Conservation (phyloP, 768 basidiomycete species). For the Porphyrellus cyaneotinctus region DNA sequence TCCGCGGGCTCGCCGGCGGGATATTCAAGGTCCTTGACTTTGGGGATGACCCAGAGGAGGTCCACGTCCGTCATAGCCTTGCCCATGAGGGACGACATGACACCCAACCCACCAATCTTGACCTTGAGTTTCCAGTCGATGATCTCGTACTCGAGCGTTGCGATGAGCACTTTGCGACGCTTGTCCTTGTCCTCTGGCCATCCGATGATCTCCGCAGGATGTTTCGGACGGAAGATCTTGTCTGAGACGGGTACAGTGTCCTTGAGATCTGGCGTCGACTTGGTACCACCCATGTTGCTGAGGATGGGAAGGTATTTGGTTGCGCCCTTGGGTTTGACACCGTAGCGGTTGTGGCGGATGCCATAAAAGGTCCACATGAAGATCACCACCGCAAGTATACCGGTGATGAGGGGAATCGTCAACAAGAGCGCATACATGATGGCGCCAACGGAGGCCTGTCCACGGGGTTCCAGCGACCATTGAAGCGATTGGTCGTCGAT, state of each 20-base stretch:
- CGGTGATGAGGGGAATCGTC: constrained; percentile 81
- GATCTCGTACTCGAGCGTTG: constrained; percentile 94
- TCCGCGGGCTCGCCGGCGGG: constrained; percentile 88
- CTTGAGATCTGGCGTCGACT: constrained; percentile 69
- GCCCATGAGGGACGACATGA: constrained; percentile 97
- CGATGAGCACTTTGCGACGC: constrained; percentile 84
- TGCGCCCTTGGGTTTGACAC: constrained; percentile 66
- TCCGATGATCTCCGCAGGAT: constrained; percentile 75
- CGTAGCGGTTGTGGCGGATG: constrained; percentile 91
- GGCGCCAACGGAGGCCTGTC: constrained; percentile 73
- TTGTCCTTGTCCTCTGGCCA: constrained; percentile 95
- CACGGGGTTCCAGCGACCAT: constrained; percentile 81
- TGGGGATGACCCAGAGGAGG: constrained; percentile 89
- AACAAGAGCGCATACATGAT: constrained; percentile 85
- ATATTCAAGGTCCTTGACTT: constrained; percentile 93
- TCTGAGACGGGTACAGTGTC: constrained; percentile 59
- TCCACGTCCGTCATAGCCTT: constrained; percentile 98
- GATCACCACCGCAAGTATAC: constrained; percentile 70
- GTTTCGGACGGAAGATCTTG: constrained; percentile 65
- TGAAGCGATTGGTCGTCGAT: constrained; percentile 73
- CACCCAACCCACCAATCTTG: constrained; percentile 96
- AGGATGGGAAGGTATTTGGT: constrained; percentile 89
- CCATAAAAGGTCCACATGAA: constrained; percentile 98
- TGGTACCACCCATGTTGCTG: constrained; percentile 54
- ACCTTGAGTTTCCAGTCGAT: constrained; percentile 98